Evolutionary conservation across 73 alveolate species (phyloP).

Genomic region (Blepharisma japonicum): DNA sequence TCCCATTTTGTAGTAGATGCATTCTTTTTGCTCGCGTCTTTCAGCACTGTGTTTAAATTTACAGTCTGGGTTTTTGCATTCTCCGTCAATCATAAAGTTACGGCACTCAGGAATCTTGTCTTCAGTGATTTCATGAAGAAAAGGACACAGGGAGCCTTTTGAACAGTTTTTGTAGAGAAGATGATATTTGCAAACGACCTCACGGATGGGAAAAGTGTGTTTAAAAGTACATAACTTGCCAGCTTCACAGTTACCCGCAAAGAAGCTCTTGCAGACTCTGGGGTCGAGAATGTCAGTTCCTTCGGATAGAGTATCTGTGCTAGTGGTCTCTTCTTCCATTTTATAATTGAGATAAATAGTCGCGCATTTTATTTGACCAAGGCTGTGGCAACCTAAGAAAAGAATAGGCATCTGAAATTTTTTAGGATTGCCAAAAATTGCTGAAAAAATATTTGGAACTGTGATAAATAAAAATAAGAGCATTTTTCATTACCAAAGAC

Average conservation of each 20-base stretch:
- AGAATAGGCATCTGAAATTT: too few relatives aligned
- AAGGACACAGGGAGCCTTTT: slow-evolving; percentile 21
- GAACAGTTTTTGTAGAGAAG: background rate
- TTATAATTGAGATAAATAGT: too few relatives aligned
- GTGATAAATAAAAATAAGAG: too few relatives aligned
- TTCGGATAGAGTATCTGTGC: too few relatives aligned
- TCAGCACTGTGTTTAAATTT: background rate
- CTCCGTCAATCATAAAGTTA: background rate
- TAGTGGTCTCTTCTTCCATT: too few relatives aligned
- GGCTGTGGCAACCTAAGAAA: too few relatives aligned
- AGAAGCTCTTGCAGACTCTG: slow-evolving; percentile 18
- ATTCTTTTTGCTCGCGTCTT: background rate
- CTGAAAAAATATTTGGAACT: too few relatives aligned
- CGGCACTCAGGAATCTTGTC: slow-evolving; percentile 27
- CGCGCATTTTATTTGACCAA: too few relatives aligned
- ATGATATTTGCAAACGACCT: slow-evolving; percentile 21
- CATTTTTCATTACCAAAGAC: too few relatives aligned
- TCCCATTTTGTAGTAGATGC: slow-evolving; percentile 13
- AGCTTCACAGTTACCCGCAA: slow-evolving; percentile 10
- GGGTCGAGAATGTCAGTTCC: background rate
- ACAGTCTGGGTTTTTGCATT: slow-evolving; percentile 16
- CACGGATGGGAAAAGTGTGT: slow-evolving; percentile 14
- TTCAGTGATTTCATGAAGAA: slow-evolving; percentile 25
- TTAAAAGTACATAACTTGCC: background rate
- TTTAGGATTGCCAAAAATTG: too few relatives aligned